Evolutionary conservation across 768 basidiomycete genomes (phyloP), one percentile per base, ranked within the genome.

Genomic region (Hypsizygus marmoreus): DNA sequence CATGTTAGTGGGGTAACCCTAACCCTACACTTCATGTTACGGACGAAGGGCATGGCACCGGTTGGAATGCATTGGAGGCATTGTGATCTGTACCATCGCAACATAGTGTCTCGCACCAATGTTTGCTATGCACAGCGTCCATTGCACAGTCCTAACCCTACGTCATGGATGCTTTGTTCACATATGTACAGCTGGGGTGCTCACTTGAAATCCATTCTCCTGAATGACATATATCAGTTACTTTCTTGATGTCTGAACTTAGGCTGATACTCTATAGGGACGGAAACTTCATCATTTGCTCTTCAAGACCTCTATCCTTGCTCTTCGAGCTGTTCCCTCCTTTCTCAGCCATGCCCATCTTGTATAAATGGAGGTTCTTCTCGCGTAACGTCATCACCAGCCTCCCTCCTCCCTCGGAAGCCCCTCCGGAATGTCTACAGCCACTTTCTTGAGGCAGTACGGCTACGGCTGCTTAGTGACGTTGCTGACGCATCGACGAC

Each of bases 361-460:
- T 81, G 75, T 52, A 51, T 62, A 12, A 47, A 59, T 43, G 45
- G 49, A 12, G 50, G 55, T 24, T 49, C 50, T 28, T 39, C 55
- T 36, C 48, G 43, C 16, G 43, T 47, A 29, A 43, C 54, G 10
- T 44, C 46, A 36, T 54, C 53, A 45, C 43, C 52, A 48, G 20
- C 46, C 55, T 49, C 62, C 56, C 52, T 71, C 61, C 16, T 68
- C 51, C 79, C 80, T 39, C 68, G 75, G 38, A 65, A 69, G 50
- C 62, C 66, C 38, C 66, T 82, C 8, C 78, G 64, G 51, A 55
- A 53, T 45, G 54, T 66, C 37, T 68, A 69, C 57, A 72, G 59
- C 65, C 82, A 61, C 51, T 87, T 90, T 55, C 67, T 86, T 50
- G 73, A 77, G 26, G 86, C 87, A 6, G 64, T 86, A n/a, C 82